Base-by-base conservation (phyloP, 2,329 filamentous ascomycete genomes). In the Calonectria pteridis region DNA sequence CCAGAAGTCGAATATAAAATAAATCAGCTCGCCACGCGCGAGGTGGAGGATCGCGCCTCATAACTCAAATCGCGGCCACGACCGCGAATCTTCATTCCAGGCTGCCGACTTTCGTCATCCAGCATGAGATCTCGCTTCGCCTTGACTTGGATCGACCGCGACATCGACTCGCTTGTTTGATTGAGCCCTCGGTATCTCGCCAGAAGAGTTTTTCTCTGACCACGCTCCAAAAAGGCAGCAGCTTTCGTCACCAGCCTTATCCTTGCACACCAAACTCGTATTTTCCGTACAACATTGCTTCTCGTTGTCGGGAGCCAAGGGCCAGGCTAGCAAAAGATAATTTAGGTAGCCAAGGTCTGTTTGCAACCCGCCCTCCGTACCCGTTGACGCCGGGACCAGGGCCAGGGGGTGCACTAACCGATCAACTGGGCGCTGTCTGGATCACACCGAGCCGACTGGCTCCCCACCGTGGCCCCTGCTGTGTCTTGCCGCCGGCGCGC, bases 371-470 rank as follows among this genome's bases (percentile, higher is more conserved):
- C 66, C 37, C 67, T 53, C 67, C 53, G 43, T 70, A 43, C 67
- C 70, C 65, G 65, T 68, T 28, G 69, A 63, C 51, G 58, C 65
- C 55, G 65, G 68, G 69, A 58, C 51, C 75, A 75, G 78, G 78
- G 18, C 20, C 43, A 46, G 55, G 55, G 28, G 69, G 72, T 76
- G 77, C 72, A 71, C 76, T 75, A 75, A 75, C 72, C 76, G 76
- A 73, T 75, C 67, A 75, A 79, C 76, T 69, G 78, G 79, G 65
- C 71, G 63, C 72, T 71, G 62, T 77, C 77, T 80, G 77, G 80
- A 80, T 80, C 78, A 80, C 78, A 80, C 78, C 78, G 78, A 80
- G 75, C 78, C 76, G 75, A 72, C 51, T 77, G 46, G 64, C 67
- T 64, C 53, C 69, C 71, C 65, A 50, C 53, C 28, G 55, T 63